Evolutionary conservation across 371 early-diverging fungal genomes (phyloP).

Genomic region (Haplosporangium sp.): DNA sequence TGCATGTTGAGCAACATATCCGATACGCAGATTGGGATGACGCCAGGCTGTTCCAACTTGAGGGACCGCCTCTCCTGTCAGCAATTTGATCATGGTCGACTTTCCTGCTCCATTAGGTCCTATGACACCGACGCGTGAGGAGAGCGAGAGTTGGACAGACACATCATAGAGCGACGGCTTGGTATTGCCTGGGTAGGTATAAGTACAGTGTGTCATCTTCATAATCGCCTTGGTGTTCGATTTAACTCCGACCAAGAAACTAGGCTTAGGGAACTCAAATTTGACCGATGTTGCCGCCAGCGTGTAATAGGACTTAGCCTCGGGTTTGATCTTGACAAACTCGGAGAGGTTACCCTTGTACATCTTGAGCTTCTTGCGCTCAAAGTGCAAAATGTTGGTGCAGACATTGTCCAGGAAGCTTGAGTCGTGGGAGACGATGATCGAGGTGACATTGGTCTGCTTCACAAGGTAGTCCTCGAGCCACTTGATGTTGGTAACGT

Average conservation of each 20-base stretch:
- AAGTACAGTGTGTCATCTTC: slow-evolving; percentile 74
- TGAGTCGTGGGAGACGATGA: slow-evolving; percentile 93
- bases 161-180: slow-evolving; percentile 66
- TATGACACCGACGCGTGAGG: slow-evolving; percentile 77
- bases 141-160: slow-evolving; percentile 70
- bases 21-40: slow-evolving; percentile 85
- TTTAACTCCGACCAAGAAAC: slow-evolving; percentile 77
- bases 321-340: slow-evolving; percentile 83
- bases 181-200: slow-evolving; percentile 72
- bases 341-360: slow-evolving; percentile 87
- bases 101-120: slow-evolving; percentile 86
- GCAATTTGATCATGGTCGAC: slow-evolving; percentile 85
- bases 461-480: slow-evolving; percentile 81
- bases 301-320: slow-evolving; percentile 80
- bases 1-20: slow-evolving; percentile 91
- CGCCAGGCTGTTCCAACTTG: slow-evolving; percentile 79
- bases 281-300: slow-evolving; percentile 67
- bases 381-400: slow-evolving; percentile 86
- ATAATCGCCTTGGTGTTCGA: slow-evolving; percentile 78
- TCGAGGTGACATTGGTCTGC: slow-evolving; percentile 77
- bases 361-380: slow-evolving; percentile 78
- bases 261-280: slow-evolving; percentile 80
- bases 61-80: slow-evolving; percentile 80
- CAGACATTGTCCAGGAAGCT: slow-evolving; percentile 89
- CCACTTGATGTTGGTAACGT: slow-evolving; percentile 85